Evolutionary conservation across 2,329 filamentous ascomycete species (phyloP).

Genomic region (Venturia effusa): DNA sequence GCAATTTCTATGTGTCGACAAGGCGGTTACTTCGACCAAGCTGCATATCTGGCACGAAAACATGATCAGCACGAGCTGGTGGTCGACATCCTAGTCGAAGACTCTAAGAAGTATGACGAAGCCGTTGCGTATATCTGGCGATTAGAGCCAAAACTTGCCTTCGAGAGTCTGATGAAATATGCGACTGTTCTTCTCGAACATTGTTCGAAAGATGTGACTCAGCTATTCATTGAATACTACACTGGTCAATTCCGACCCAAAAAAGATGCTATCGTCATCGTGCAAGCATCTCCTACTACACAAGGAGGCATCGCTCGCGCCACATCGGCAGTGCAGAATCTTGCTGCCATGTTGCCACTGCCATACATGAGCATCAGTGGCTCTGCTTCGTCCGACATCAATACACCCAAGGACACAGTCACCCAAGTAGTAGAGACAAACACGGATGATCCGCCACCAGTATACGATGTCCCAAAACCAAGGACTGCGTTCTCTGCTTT

Average conservation of each 20-base stretch:
- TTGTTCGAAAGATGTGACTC: slow-evolving; percentile 70
- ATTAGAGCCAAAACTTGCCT: slow-evolving; percentile 68
- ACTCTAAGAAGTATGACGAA: slow-evolving; percentile 81
- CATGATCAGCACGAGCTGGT: slow-evolving; percentile 90
- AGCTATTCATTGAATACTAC: slow-evolving; percentile 90
- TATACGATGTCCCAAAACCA: slow-evolving; percentile 72
- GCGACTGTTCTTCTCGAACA: slow-evolving; percentile 83
- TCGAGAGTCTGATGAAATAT: slow-evolving; percentile 87
- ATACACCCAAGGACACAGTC: slow-evolving; percentile 32
- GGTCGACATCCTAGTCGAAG: slow-evolving; percentile 90
- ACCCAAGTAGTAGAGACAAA: slow-evolving; percentile 41
- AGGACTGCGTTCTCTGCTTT: slow-evolving; percentile 91
- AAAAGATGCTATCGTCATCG: slow-evolving; percentile 46
- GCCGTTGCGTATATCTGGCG: slow-evolving; percentile 88
- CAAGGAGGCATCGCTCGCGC: slow-evolving; percentile 34
- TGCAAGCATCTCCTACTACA: slow-evolving; percentile 30
- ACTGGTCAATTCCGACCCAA: slow-evolving; percentile 72
- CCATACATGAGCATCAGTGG: slow-evolving; percentile 68
- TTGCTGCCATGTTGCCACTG: slow-evolving; percentile 71
- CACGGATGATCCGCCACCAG: slow-evolving; percentile 39
- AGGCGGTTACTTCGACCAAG: slow-evolving; percentile 93
- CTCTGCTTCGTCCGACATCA: slow-evolving; percentile 42
- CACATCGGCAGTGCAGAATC: slow-evolving; percentile 71
- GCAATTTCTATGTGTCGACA: slow-evolving; percentile 96
- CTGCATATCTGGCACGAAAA: slow-evolving; percentile 87